phyloP scores from a whole-genome alignment of 345 rosid species.

The Carallia brachiata region DNA sequence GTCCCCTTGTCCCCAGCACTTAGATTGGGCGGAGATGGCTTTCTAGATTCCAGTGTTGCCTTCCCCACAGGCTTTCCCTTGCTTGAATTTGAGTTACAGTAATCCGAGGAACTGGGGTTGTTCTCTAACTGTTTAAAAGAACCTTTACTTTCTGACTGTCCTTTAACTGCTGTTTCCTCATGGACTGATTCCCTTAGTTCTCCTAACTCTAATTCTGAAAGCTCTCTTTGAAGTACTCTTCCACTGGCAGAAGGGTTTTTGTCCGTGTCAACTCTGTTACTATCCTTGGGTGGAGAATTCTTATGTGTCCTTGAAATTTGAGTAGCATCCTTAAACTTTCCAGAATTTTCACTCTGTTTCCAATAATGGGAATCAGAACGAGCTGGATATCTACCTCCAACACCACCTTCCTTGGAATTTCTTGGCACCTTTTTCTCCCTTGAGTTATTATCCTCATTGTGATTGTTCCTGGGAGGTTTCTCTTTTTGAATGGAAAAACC shows the following conservation, averaged over 20 bases:
- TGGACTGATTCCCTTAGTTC: constrained; percentile 73
- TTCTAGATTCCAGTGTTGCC: constrained; percentile 46
- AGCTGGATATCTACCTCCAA: constrained; percentile 47
- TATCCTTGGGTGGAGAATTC: constrained; percentile 52
- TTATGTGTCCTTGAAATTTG: constrained; percentile 39
- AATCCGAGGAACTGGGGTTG: constrained; percentile 56
- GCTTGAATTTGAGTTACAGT: constrained; percentile 43
- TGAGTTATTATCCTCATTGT: constrained; percentile 43
- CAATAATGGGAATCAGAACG: constrained; percentile 42
- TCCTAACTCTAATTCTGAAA: constrained; percentile 87
- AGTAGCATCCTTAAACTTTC: constrained; percentile 49
- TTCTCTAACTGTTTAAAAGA: constrained; percentile 54
- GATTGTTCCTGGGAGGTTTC: constrained; percentile 47
- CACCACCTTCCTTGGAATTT: constrained; percentile 54
- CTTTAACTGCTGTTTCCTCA: constrained; percentile 50
- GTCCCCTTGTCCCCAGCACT: constrained; percentile 44
- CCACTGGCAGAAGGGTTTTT: constrained; percentile 42
- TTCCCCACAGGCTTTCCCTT: constrained; percentile 60
- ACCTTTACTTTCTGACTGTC: constrained; percentile 60
- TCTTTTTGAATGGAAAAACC: constrained; percentile 41
- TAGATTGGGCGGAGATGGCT: constrained; percentile 43
- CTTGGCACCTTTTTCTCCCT: constrained; percentile 50
- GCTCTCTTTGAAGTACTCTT: constrained; percentile 71
- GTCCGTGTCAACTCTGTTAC: constrained; percentile 28
- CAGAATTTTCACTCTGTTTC: constrained; percentile 51